phyloP scores from a whole-genome alignment of 2,329 filamentous ascomycete genomes.

The Aspergillus pseudotamarii region DNA sequence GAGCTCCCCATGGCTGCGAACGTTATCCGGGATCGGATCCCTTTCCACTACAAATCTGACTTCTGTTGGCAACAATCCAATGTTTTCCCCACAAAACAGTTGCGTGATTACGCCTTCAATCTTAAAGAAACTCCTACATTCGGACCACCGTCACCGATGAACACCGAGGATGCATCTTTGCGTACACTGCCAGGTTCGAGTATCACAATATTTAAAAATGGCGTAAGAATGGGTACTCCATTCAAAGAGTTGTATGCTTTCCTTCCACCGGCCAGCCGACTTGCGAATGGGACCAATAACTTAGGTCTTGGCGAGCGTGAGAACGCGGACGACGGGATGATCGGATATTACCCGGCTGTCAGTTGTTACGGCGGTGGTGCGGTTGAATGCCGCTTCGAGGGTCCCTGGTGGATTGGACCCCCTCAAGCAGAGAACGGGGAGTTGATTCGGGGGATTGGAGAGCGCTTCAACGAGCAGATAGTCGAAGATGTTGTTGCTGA shows the following conservation, averaged over 20 bases:
- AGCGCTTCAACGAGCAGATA: slow-evolving; percentile 89
- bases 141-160: slow-evolving; percentile 55
- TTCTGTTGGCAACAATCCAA: slow-evolving; percentile 79
- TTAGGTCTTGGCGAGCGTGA: slow-evolving; percentile 70
- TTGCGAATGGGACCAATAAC: slow-evolving; percentile 47
- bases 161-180: slow-evolving; percentile 75
- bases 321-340: slow-evolving; percentile 88
- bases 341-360: slow-evolving; percentile 93
- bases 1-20: slow-evolving; percentile 66
- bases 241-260: slow-evolving; percentile 90
- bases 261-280: slow-evolving; percentile 77
- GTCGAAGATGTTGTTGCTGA: slow-evolving; percentile 93
- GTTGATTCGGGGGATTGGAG: slow-evolving; percentile 63
- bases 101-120: slow-evolving; percentile 68
- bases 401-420: slow-evolving; percentile 88
- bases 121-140: slow-evolving; percentile 49
- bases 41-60: slow-evolving; percentile 90
- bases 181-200: slow-evolving; percentile 83
- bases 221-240: slow-evolving; percentile 78
- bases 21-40: slow-evolving; percentile 91
- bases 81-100: slow-evolving; percentile 75
- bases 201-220: slow-evolving; percentile 93
- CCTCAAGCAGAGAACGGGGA: slow-evolving; percentile 51
- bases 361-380: slow-evolving; percentile 90
- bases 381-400: slow-evolving; percentile 91